Percentiles rank a stretch among this genome's conserved stretches.
Evolutionary conservation across 495 filamentous ascomycete species (phyloP).

Genomic region (Trichoderma asperelloides): DNA sequence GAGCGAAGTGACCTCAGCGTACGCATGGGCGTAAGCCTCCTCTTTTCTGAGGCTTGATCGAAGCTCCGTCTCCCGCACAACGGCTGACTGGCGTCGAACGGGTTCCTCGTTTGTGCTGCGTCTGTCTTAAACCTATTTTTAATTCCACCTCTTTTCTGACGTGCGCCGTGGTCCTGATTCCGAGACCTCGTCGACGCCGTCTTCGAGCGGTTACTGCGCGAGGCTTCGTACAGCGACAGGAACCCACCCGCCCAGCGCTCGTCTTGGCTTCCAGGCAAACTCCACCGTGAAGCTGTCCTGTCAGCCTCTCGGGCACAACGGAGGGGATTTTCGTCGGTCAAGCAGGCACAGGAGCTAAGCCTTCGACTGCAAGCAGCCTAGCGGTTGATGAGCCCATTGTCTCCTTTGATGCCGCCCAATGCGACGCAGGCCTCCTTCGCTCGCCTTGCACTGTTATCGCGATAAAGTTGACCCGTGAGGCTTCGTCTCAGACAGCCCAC

Average conservation of each 20-base stretch:
- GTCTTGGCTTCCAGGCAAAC: not conserved
- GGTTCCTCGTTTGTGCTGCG: not conserved
- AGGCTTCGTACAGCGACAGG: too few relatives aligned
- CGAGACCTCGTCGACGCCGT: not conserved
- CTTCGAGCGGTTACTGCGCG: not conserved
- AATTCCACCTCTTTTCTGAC: not conserved
- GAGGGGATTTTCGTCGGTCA: not conserved
- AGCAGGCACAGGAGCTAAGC: not conserved
- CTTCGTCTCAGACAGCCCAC: not conserved
- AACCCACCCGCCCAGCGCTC: too few relatives aligned
- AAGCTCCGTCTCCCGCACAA: not conserved
- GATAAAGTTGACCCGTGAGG: conserved; percentile 6
- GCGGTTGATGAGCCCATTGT: not conserved
- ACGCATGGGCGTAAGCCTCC: not conserved
- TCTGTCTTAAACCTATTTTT: not conserved
- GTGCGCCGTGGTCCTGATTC: not conserved
- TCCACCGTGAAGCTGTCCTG: not conserved
- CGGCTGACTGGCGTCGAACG: conserved; percentile 1
- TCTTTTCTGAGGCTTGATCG: not conserved
- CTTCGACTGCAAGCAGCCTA: not conserved
- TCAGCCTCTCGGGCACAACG: not conserved
- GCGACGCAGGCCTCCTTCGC: not conserved
- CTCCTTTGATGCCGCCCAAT: not conserved
- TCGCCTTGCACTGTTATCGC: not conserved
- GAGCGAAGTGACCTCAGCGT: too few relatives aligned